Percentiles rank a stretch among this genome's conserved stretches.
Conservation (phyloP, 2,329 filamentous ascomycete genomes). For the Stagonosporopsis rhizophila region DNA sequence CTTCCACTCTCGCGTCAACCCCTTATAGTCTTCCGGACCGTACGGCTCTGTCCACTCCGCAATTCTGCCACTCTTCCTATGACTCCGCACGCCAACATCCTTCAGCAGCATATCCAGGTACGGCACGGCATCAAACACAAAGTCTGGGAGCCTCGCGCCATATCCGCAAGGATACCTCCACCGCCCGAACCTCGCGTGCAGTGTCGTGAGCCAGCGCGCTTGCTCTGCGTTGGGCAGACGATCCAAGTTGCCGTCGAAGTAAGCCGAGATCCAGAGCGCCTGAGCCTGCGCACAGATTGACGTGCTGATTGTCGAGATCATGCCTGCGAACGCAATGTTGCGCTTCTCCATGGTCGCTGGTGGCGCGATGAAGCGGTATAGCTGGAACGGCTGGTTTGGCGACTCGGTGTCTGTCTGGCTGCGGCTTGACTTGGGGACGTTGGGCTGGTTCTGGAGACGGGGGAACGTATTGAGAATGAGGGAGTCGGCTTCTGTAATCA, state of each 20-base stretch:
- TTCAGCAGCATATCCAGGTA: slow-evolving; percentile 69
- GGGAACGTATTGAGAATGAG: slow-evolving; percentile 21
- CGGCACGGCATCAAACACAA: slow-evolving; percentile 78
- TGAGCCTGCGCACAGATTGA: slow-evolving; percentile 50
- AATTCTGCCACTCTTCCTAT: slow-evolving; percentile 10
- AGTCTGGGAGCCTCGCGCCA: slow-evolving; percentile 69
- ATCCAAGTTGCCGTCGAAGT: slow-evolving; percentile 62
- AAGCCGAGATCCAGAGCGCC: slow-evolving; percentile 63
- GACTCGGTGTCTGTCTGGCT: slow-evolving; percentile 8
- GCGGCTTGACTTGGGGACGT: slow-evolving; percentile 13
- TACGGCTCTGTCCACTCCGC: slow-evolving; percentile 55
- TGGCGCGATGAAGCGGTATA: slow-evolving; percentile 56
- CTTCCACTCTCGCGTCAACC: slow-evolving; percentile 62
- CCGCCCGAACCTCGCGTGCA: slow-evolving; percentile 64
- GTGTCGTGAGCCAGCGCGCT: slow-evolving; percentile 57
- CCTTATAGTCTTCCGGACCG: slow-evolving; percentile 64
- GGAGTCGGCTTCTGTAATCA: slow-evolving; percentile 42
- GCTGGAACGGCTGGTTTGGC: slow-evolving; percentile 38
- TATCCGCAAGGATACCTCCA: slow-evolving; percentile 67
- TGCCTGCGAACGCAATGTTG: slow-evolving; percentile 29
- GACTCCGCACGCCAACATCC: slow-evolving; percentile 13
- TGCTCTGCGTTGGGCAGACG: slow-evolving; percentile 23
- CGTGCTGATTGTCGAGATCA: slow-evolving; percentile 48
- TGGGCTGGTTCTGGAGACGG: slow-evolving; percentile 16
- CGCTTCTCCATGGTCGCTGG: slow-evolving; percentile 17